Conservation (phyloP, 1,139 yeast genomes). For the Zygoascus hellenicus region DNA sequence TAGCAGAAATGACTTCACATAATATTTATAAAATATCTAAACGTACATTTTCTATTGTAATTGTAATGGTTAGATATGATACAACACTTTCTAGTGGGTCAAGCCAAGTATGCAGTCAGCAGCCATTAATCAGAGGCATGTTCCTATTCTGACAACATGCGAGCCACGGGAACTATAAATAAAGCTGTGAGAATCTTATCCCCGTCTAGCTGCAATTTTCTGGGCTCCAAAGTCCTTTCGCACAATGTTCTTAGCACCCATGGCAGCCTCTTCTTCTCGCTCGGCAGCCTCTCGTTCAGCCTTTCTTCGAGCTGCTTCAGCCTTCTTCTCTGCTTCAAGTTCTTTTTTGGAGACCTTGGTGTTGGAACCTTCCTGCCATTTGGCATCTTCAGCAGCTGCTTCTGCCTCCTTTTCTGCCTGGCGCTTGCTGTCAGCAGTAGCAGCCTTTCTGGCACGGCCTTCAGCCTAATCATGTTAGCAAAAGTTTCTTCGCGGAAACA, state of each 20-base stretch:
- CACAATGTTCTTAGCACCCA: slow-evolving; percentile 53
- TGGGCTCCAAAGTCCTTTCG: slow-evolving; percentile 65
- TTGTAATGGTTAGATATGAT: no score
- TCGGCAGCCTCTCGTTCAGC: slow-evolving; percentile 39
- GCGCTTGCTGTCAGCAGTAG: slow-evolving; percentile 54
- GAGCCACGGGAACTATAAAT: no score
- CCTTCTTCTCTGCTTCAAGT: slow-evolving; percentile 38
- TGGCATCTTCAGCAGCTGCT: slow-evolving; percentile 53
- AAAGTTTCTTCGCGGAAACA: no score
- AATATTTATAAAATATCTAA: no score
- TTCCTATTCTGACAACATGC: no score
- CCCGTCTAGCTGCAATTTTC: slow-evolving; percentile 56
- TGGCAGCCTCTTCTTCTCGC: slow-evolving; percentile 50
- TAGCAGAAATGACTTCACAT: no score
- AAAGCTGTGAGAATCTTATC: slow-evolving; percentile 22
- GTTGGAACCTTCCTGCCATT: slow-evolving; percentile 72
- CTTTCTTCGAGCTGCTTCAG: slow-evolving; percentile 38
- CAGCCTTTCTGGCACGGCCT: slow-evolving; percentile 69
- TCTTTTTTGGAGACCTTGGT: slow-evolving; percentile 66
- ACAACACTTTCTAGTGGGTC: no score
- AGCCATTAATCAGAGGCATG: no score
- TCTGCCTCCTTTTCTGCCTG: slow-evolving; percentile 45
- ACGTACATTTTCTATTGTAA: no score
- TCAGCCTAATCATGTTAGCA: slow-evolving; percentile 38
- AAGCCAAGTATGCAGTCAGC: no score